These are phyloP conservation scores for Saccharomyces pastorianus DNA, from an alignment of 1,139 yeast species.

Conservation along the genomic window DNA sequence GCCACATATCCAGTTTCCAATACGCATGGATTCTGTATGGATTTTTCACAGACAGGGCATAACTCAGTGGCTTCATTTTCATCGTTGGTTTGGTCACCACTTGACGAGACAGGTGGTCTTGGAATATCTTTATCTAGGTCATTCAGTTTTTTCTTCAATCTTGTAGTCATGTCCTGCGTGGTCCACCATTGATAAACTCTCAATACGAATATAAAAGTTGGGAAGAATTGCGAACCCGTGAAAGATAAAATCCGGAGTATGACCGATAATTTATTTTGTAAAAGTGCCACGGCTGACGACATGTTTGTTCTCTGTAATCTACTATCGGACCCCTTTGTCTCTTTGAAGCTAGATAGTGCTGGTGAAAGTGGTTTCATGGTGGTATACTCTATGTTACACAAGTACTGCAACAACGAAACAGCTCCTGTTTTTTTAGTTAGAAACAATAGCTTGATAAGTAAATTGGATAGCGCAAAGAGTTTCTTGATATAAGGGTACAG, in stretches of 20 bases:
- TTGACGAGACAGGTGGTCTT: conserved; percentile 26
- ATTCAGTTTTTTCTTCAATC: conserved; percentile 47
- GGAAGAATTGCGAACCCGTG: conserved; percentile 48
- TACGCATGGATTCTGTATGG: conserved; percentile 69
- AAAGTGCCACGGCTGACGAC: conserved; percentile 31
- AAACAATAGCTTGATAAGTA: conserved; percentile 57
- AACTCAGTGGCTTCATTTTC: conserved; percentile 12
- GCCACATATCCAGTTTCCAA: conserved; percentile 88
- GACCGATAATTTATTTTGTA: conserved; percentile 36
- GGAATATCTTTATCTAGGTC: conserved; percentile 47
- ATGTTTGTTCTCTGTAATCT: conserved; percentile 48
- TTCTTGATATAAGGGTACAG: conserved; percentile 56
- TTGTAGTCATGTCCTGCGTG: conserved; percentile 63
- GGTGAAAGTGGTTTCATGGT: conserved; percentile 38
- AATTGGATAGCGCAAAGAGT: conserved; percentile 41
- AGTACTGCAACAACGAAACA: conserved; percentile 53
- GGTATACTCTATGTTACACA: conserved; percentile 61
- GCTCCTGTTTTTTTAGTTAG: conserved; percentile 61
- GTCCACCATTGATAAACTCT: conserved; percentile 37
- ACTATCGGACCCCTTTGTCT: conserved; percentile 42
- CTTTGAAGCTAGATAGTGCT: conserved; percentile 25
- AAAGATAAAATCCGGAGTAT: conserved; percentile 36
- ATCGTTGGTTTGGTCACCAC: conserved; percentile 3
- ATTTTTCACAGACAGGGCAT: conserved; percentile 70
- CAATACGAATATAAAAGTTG: conserved; percentile 73